These are phyloP conservation scores for Apophysomyces sp. DNA, from an alignment of 371 early-diverging fungal species.

Conservation along the genomic window DNA sequence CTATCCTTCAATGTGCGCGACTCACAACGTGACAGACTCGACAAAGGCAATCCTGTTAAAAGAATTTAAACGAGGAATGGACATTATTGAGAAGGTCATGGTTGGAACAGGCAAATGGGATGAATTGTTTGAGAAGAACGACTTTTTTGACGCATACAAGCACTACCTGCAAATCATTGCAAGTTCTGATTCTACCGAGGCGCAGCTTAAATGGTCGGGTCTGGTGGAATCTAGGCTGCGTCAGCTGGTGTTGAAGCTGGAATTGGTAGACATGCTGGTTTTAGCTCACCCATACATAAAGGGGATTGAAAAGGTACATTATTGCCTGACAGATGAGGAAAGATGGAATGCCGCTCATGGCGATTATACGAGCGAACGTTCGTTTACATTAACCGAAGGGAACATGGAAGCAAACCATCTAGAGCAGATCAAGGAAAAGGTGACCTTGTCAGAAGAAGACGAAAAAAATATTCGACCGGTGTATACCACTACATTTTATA, in stretches of 20 bases:
- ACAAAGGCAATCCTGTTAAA: slow-evolving; percentile 84
- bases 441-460: slow-evolving; percentile 28
- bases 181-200: slow-evolving; percentile 71
- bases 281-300: slow-evolving; percentile 93
- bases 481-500: slow-evolving; percentile 85
- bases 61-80: slow-evolving; percentile 80
- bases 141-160: slow-evolving; percentile 91
- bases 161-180: slow-evolving; percentile 93
- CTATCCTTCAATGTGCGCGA: slow-evolving; percentile 99
- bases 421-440: slow-evolving; percentile 32
- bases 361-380: slow-evolving; percentile 32
- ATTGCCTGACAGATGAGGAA: slow-evolving; percentile 68
- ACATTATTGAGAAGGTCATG: slow-evolving; percentile 74
- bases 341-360: slow-evolving; percentile 66
- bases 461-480: slow-evolving; percentile 29
- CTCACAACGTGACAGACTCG: slow-evolving; percentile 97
- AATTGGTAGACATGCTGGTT: slow-evolving; percentile 75
- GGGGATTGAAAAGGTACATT: slow-evolving; percentile 71
- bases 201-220: slow-evolving; percentile 82
- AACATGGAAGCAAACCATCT: slow-evolving; percentile 39
- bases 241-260: slow-evolving; percentile 87
- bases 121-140: slow-evolving; percentile 80
- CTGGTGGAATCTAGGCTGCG: slow-evolving; percentile 94
- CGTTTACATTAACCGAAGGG: slow-evolving; percentile 39
- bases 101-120: slow-evolving; percentile 60